phyloP scores from a whole-genome alignment of 768 basidiomycete genomes.

The Lactifluus hygrophoroides region DNA sequence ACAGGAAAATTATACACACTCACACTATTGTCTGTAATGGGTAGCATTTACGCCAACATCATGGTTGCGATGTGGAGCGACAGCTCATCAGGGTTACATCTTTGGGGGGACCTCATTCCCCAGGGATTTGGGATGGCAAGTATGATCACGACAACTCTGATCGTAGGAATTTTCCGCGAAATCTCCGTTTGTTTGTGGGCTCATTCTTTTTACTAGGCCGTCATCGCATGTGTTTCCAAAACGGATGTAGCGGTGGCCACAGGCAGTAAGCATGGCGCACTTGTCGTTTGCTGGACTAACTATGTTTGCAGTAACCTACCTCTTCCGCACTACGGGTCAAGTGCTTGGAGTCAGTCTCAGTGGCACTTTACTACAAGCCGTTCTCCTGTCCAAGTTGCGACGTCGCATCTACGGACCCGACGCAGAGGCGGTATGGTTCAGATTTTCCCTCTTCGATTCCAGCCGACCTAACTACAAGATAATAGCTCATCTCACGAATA shows the following conservation, averaged over 20 bases:
- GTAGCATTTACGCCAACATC: conserved; percentile 50
- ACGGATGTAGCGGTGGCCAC: conserved; percentile 85
- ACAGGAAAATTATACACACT: conserved; percentile 82
- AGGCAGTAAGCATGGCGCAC: conserved; percentile 56
- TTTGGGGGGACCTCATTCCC: conserved; percentile 74
- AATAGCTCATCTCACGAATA: conserved; percentile 65
- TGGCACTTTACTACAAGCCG: conserved; percentile 75
- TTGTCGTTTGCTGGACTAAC: background rate
- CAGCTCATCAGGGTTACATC: conserved; percentile 46
- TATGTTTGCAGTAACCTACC: conserved; percentile 63
- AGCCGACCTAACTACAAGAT: conserved; percentile 14
- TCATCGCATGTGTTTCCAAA: conserved; percentile 75
- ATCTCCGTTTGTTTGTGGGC: background rate
- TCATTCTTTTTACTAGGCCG: conserved; percentile 51
- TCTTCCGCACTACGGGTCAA: conserved; percentile 91
- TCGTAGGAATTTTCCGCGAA: conserved; percentile 40
- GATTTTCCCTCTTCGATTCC: conserved; percentile 11
- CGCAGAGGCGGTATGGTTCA: conserved; percentile 53
- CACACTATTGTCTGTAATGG: conserved; percentile 54
- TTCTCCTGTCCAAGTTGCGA: conserved; percentile 63
- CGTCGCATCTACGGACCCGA: conserved; percentile 68
- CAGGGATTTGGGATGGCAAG: conserved; percentile 81
- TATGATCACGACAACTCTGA: conserved; percentile 78
- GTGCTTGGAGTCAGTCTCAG: conserved; percentile 89
- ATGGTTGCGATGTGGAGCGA: conserved; percentile 63